phyloP scores from a whole-genome alignment of 768 basidiomycete genomes.

The Boletus barrowsii region DNA sequence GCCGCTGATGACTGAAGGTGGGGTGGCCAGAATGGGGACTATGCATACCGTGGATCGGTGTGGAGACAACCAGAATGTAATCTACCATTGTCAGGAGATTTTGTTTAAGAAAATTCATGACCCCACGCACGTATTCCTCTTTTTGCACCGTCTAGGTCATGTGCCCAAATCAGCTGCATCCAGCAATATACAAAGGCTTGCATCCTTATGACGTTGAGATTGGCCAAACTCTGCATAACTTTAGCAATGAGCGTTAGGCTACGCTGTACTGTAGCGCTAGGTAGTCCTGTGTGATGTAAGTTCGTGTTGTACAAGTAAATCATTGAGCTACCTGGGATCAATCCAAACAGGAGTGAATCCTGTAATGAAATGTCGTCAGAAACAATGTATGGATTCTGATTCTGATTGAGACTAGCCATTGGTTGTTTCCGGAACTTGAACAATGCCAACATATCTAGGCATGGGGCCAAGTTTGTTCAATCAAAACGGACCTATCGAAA shows the following conservation, averaged over 20 bases:
- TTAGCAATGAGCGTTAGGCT: slow-evolving; percentile 84
- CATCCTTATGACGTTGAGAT: slow-evolving; percentile 65
- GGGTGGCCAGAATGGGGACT: slow-evolving; percentile 25
- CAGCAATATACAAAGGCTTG: background rate
- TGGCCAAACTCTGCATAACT: slow-evolving; percentile 86
- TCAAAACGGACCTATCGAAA: no score
- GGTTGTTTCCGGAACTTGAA: no score
- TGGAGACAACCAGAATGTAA: slow-evolving; percentile 72
- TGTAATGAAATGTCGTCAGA: no score
- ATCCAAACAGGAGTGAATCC: slow-evolving; percentile 76
- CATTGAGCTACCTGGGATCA: slow-evolving; percentile 58
- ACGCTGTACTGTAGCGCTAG: slow-evolving; percentile 63
- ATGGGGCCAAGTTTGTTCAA: no score
- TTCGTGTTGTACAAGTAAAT: background rate
- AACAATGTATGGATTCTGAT: no score
- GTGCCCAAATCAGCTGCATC: slow-evolving; percentile 1
- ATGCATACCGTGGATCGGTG: slow-evolving; percentile 36
- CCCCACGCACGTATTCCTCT: slow-evolving; percentile 78
- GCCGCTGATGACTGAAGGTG: slow-evolving; percentile 46
- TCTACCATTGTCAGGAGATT: slow-evolving; percentile 72
- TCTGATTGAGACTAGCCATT: background rate
- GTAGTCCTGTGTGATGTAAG: slow-evolving; percentile 52
- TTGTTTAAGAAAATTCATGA: slow-evolving; percentile 68
- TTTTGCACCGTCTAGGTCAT: slow-evolving; percentile 55
- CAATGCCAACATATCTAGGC: no score